These are phyloP conservation scores for Medicago ruthenica DNA, from an alignment of 306 rosid genomes.

Conservation along the genomic window DNA sequence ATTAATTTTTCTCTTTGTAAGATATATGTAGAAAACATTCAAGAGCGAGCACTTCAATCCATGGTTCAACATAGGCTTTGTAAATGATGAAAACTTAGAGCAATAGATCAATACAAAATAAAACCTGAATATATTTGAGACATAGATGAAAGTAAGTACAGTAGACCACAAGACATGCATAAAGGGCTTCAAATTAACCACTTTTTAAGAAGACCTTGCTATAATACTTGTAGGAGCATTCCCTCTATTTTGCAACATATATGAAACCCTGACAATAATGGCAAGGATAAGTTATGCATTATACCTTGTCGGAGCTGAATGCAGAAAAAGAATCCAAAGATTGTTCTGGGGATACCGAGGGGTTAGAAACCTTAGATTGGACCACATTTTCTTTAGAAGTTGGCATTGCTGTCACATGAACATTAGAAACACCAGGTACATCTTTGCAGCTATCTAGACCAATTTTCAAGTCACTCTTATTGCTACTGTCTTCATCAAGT, in stretches of 20 bases:
- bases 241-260: constrained; percentile 34
- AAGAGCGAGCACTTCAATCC: neutral
- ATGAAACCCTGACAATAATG: constrained; percentile 38
- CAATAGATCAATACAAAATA: constrained; percentile 40
- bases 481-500: constrained; percentile 43
- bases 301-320: constrained; percentile 61
- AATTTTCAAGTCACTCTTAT: constrained; percentile 42
- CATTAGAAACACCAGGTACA: constrained; percentile 45
- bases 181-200: constrained; percentile 34
- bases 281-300: constrained; percentile 41
- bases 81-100: constrained; percentile 43
- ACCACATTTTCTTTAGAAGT: constrained; percentile 48
- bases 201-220: constrained; percentile 36
- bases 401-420: constrained; percentile 43
- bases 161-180: constrained; percentile 31
- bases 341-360: constrained; percentile 50
- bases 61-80: constrained; percentile 23
- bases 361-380: constrained; percentile 44
- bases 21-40: neutral
- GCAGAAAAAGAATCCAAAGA: constrained; percentile 49
- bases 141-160: constrained; percentile 14
- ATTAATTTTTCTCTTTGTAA: constrained; percentile 7
- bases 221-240: constrained; percentile 19
- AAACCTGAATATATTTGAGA: constrained; percentile 35
- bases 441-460: constrained; percentile 42